phyloP scores from a whole-genome alignment of 2,329 filamentous ascomycete species.

The Knufia petricola region DNA sequence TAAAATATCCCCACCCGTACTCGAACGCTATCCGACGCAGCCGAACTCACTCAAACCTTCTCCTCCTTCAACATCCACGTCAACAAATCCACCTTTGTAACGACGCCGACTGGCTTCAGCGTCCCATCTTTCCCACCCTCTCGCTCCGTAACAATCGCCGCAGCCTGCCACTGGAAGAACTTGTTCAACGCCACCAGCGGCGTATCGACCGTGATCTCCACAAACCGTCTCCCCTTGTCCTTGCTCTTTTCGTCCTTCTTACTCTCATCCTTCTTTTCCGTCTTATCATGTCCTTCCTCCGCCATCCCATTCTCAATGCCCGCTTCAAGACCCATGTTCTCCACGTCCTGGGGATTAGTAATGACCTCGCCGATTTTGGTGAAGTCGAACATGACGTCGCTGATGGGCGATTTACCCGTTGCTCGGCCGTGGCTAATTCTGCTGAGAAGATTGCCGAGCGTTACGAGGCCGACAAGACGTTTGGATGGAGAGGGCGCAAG shows the following conservation, averaged over 20 bases:
- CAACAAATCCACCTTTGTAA: conserved; percentile 86
- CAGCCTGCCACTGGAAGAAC: conserved; percentile 87
- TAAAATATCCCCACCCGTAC: no score
- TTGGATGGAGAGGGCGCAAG: conserved; percentile 54
- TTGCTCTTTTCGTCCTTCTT: conserved; percentile 24
- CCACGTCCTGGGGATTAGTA: conserved; percentile 67
- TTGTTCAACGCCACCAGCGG: conserved; percentile 72
- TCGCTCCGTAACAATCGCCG: conserved; percentile 83
- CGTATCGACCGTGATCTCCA: conserved; percentile 89
- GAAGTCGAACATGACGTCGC: conserved; percentile 96
- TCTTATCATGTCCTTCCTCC: conserved; percentile 20
- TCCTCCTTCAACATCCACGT: conserved; percentile 58
- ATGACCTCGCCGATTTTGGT: conserved; percentile 76
- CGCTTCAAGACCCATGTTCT: conserved; percentile 8
- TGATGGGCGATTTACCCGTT: conserved; percentile 61
- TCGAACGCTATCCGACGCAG: no score
- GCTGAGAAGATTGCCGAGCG: conserved; percentile 84
- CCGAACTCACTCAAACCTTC: conserved; percentile 5
- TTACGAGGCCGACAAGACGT: conserved; percentile 82
- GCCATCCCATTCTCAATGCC: conserved; percentile 8
- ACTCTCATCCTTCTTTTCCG: conserved; percentile 16
- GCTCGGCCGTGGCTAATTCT: conserved; percentile 81
- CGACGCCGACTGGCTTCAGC: conserved; percentile 74
- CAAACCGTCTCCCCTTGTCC: conserved; percentile 56
- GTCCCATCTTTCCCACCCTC: conserved; percentile 38